phyloP scores from a whole-genome alignment of 2,329 filamentous ascomycete genomes.

The Colletotrichum orbiculare region DNA sequence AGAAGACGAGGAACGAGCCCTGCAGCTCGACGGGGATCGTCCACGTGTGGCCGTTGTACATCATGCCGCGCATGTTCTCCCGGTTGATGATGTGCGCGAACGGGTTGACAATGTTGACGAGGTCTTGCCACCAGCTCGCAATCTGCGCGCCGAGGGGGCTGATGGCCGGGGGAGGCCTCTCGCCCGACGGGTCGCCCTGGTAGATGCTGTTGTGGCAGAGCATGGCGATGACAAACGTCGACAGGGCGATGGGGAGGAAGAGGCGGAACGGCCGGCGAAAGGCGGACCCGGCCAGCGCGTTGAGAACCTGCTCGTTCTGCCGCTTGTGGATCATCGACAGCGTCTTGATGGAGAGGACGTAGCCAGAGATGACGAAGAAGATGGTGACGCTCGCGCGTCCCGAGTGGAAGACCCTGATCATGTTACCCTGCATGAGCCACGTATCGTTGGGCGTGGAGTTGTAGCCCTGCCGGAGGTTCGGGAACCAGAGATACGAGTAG shows the following conservation, averaged over 20 bases:
- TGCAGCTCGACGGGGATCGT: constrained; percentile 71
- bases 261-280: constrained; percentile 64
- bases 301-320: constrained; percentile 50
- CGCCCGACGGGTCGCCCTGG: neutral
- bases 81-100: constrained; percentile 29
- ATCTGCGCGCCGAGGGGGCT: constrained; percentile 51
- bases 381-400: constrained; percentile 67
- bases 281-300: constrained; percentile 58
- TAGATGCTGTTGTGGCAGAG: constrained; percentile 39
- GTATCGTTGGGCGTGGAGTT: constrained; percentile 52
- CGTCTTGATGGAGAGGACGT: constrained; percentile 65
- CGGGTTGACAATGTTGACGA: constrained; percentile 39
- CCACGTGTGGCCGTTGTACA: constrained; percentile 70
- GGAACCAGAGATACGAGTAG: constrained; percentile 44
- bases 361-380: constrained; percentile 73
- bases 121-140: constrained; percentile 55
- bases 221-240: constrained; percentile 56
- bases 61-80: constrained; percentile 35
- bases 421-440: constrained; percentile 59
- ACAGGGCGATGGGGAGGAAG: constrained; percentile 61
- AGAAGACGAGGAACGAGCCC: constrained; percentile 67
- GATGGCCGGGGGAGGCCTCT: neutral
- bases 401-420: constrained; percentile 63
- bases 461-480: constrained; percentile 48
- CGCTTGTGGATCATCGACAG: constrained; percentile 55